Evolutionary conservation across 2,329 filamentous ascomycete species (phyloP).

Genomic region (Shiraia bambusicola): DNA sequence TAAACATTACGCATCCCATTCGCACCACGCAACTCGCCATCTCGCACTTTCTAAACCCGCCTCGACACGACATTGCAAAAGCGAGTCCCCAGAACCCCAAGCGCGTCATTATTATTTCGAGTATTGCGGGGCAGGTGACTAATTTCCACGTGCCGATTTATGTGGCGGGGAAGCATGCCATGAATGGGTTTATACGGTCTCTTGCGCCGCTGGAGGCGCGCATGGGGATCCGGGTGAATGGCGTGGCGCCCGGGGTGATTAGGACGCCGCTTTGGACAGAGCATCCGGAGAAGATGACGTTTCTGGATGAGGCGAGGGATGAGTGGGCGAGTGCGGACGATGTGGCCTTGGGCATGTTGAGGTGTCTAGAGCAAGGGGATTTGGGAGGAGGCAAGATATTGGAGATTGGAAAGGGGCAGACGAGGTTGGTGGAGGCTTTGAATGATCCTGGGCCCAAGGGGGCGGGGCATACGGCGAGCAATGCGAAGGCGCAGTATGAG

Average conservation of each 20-base stretch:
- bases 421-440: slow-evolving; percentile 52
- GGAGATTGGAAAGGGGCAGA: slow-evolving; percentile 56
- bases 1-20: slow-evolving; percentile 53
- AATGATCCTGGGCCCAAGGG: slow-evolving; percentile 57
- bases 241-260: slow-evolving; percentile 61
- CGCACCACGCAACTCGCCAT: slow-evolving; percentile 52
- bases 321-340: slow-evolving; percentile 63
- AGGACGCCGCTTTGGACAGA: slow-evolving; percentile 65
- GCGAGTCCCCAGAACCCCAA: slow-evolving; percentile 47
- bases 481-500: slow-evolving; percentile 44
- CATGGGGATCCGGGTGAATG: slow-evolving; percentile 59
- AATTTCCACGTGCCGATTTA: slow-evolving; percentile 48
- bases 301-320: slow-evolving; percentile 52
- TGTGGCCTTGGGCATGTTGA: slow-evolving; percentile 61
- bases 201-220: slow-evolving; percentile 52
- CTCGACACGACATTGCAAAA: slow-evolving; percentile 20
- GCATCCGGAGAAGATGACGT: slow-evolving; percentile 60
- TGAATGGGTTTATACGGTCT: slow-evolving; percentile 53
- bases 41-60: slow-evolving; percentile 46
- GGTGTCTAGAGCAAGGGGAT: slow-evolving; percentile 54
- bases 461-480: slow-evolving; percentile 51
- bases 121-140: slow-evolving; percentile 47
- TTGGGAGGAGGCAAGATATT: slow-evolving; percentile 52
- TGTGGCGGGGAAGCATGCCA: slow-evolving; percentile 49
- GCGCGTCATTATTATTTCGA: slow-evolving; percentile 48